phyloP scores from a whole-genome alignment of 2,329 filamentous ascomycete genomes.

The Fusarium sp. region DNA sequence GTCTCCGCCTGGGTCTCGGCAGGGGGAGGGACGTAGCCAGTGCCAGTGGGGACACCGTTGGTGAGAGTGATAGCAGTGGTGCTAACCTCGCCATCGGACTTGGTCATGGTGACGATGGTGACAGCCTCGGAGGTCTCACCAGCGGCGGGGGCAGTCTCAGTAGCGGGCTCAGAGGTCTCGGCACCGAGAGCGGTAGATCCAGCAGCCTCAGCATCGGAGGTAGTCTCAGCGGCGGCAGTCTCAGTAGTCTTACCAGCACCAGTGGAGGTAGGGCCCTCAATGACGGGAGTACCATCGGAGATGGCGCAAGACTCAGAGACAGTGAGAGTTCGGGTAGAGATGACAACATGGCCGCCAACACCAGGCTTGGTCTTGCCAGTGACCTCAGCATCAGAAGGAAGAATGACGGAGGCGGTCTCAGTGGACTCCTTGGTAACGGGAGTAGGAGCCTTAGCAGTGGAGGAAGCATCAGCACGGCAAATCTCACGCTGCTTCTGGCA shows the following conservation, averaged over 20 bases:
- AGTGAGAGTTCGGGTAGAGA: conserved; percentile 45
- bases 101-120: conserved; percentile 37
- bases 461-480: conserved; percentile 43
- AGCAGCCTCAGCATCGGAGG: conserved; percentile 21
- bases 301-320: conserved; percentile 45
- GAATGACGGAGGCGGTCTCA: conserved; percentile 44
- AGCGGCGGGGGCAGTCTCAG: conserved; percentile 8
- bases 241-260: conserved; percentile 20
- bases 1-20: conserved; percentile 6
- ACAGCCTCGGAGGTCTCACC: conserved; percentile 18
- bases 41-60: conserved; percentile 30
- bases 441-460: conserved; percentile 37
- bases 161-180: conserved; percentile 31
- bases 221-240: conserved; percentile 24
- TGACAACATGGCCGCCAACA: conserved; percentile 42
- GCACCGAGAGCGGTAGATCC: conserved; percentile 20
- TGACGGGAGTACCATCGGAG: conserved; percentile 40
- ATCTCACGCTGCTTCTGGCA: conserved; percentile 44
- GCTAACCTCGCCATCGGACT: conserved; percentile 33
- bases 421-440: conserved; percentile 40
- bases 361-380: conserved; percentile 30
- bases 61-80: conserved; percentile 28
- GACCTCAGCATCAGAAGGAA: conserved; percentile 43
- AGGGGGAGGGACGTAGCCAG: conserved; percentile 22
- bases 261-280: conserved; percentile 38